These are phyloP conservation scores for Pulveroboletus ravenelii DNA, from an alignment of 768 basidiomycete species.

Conservation along the genomic window DNA sequence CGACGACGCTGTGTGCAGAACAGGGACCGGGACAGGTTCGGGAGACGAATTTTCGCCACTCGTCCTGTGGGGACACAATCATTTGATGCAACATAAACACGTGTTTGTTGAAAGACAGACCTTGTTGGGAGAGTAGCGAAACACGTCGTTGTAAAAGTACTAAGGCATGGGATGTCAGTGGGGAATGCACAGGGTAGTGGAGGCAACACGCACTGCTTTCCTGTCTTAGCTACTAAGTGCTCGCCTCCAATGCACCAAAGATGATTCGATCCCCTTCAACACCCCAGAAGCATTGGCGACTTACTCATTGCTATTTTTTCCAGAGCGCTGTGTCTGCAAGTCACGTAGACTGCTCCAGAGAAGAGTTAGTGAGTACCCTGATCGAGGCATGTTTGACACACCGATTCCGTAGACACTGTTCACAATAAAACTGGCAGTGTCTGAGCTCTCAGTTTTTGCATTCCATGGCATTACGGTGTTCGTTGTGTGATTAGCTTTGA, in stretches of 20 bases:
- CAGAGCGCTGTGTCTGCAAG: too few species aligned
- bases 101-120: slow-evolving; percentile 26
- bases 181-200: background rate
- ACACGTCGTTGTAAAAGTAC: slow-evolving; percentile 88
- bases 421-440: slow-evolving; percentile 72
- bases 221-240: slow-evolving; percentile 84
- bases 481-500: background rate
- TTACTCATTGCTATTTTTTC: too few species aligned
- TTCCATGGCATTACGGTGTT: slow-evolving; percentile 46
- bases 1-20: too few species aligned
- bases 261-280: too few species aligned
- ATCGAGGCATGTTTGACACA: slow-evolving; percentile 23
- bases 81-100: background rate
- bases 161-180: slow-evolving; percentile 21
- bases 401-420: slow-evolving; percentile 64
- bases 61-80: slow-evolving; percentile 45
- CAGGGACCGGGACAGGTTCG: too few species aligned
- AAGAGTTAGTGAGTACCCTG: background rate
- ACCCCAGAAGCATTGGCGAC: too few species aligned
- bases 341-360: too few species aligned
- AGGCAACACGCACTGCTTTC: slow-evolving; percentile 50
- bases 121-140: slow-evolving; percentile 82
- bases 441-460: slow-evolving; percentile 70
- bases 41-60: too few species aligned
- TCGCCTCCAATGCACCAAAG: slow-evolving; percentile 85